Percentiles rank a stretch among this genome's conserved stretches.
Evolutionary conservation across 345 rosid species (phyloP).

Genomic region (Citrus glauca): DNA sequence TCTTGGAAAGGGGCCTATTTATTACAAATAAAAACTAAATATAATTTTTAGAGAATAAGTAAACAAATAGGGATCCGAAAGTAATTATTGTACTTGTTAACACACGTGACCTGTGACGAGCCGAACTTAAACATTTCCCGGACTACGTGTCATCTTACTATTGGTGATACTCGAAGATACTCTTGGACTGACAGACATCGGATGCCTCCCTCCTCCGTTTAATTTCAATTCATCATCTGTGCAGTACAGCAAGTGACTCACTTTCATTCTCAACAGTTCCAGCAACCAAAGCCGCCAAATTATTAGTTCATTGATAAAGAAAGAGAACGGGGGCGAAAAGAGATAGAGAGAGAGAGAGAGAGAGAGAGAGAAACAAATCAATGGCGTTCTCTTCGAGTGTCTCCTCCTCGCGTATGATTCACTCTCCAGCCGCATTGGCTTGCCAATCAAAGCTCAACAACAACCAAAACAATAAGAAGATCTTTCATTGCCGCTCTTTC

Average conservation of each 20-base stretch:
- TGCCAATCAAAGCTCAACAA: too few relatives aligned
- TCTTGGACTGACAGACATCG: neutral
- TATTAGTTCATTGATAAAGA: neutral
- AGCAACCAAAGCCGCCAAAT: neutral
- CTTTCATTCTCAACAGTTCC: neutral
- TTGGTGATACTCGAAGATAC: neutral
- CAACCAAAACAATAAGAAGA: too few relatives aligned
- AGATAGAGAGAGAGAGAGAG: neutral
- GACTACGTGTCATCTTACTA: too few relatives aligned
- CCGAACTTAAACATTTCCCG: too few relatives aligned
- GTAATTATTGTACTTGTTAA: neutral
- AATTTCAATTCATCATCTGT: neutral
- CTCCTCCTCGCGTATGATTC: too few relatives aligned
- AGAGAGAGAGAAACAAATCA: neutral
- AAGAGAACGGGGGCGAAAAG: too few relatives aligned
- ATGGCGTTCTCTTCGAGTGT: too few relatives aligned
- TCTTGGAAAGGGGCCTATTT: too few relatives aligned
- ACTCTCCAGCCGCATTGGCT: too few relatives aligned
- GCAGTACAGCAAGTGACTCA: neutral
- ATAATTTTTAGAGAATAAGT: too few relatives aligned
- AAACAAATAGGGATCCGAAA: neutral
- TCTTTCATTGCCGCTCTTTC: too few relatives aligned
- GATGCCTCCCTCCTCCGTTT: neutral
- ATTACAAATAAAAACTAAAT: too few relatives aligned
- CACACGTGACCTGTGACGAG: neutral